Evolutionary conservation across 805 yeast species (phyloP).

Genomic region (Sugiyamaella lignohabitans): DNA sequence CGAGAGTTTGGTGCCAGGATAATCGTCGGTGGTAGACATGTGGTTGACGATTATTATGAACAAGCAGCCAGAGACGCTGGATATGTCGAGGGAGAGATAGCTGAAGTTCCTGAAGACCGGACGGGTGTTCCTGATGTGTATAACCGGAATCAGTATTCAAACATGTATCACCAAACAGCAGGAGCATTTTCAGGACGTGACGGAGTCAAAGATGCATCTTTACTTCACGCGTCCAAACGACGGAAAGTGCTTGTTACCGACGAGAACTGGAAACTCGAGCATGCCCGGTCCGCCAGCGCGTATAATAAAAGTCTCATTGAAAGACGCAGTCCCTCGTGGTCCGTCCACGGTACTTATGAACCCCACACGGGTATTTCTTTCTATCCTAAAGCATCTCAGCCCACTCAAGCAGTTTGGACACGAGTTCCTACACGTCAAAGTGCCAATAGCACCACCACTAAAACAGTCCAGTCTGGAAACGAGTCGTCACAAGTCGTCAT

Average conservation of each 20-base stretch:
- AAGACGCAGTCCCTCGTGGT: conserved; percentile 46
- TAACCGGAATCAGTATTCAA: conserved; percentile 43
- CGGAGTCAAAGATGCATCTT: conserved; percentile 17
- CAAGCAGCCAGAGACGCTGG: conserved; percentile 47
- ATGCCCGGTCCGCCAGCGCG: conserved; percentile 69
- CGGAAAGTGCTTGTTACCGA: conserved; percentile 41
- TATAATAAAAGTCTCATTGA: conserved; percentile 58
- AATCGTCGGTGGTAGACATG: conserved; percentile 70
- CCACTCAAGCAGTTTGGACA: conserved; percentile 38
- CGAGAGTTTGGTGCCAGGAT: conserved; percentile 89
- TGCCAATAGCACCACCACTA: background rate
- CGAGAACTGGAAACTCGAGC: conserved; percentile 78
- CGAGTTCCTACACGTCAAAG: conserved; percentile 21
- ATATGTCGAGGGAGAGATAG: conserved; percentile 62
- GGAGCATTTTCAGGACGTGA: conserved; percentile 28
- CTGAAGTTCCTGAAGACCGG: conserved; percentile 52
- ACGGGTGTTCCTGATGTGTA: conserved; percentile 35
- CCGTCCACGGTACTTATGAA: conserved; percentile 60
- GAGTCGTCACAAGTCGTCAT: conserved; percentile 24
- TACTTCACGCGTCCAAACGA: conserved; percentile 18
- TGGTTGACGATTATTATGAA: conserved; percentile 86
- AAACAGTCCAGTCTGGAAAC: conserved; percentile 13
- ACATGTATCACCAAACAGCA: conserved; percentile 34
- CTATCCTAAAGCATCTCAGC: conserved; percentile 71
- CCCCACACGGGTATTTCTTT: conserved; percentile 78